These are phyloP conservation scores for Trichosporon ovoides DNA, from an alignment of 1,284 basidiomycete species.

Conservation along the genomic window DNA sequence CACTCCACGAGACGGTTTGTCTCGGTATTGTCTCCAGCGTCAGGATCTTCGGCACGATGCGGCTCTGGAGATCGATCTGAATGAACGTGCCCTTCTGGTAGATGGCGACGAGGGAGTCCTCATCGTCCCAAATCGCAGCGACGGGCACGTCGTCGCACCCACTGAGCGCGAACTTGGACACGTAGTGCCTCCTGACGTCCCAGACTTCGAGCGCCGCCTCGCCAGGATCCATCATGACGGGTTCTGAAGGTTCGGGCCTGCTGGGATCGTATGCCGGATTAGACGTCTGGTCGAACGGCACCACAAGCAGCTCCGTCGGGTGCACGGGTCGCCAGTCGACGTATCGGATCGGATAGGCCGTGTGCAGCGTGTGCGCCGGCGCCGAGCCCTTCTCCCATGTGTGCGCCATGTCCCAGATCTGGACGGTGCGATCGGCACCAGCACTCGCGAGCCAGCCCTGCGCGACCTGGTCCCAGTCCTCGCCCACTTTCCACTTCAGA, in stretches of 20 bases:
- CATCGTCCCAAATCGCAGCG: constrained; percentile 66
- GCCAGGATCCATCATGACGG: constrained; percentile 23
- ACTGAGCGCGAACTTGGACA: constrained; percentile 70
- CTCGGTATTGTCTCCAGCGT: constrained; percentile 68
- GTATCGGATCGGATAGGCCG: constrained; percentile 66
- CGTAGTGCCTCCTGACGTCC: constrained; percentile 75
- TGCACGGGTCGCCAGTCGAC: constrained; percentile 76
- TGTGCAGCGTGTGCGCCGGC: constrained; percentile 67
- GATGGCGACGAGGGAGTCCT: constrained; percentile 67
- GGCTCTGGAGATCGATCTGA: constrained; percentile 60
- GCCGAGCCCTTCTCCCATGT: constrained; percentile 51
- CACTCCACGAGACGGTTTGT: constrained; percentile 64
- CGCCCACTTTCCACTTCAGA: constrained; percentile 62
- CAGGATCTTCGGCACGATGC: constrained; percentile 18
- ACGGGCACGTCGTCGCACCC: constrained; percentile 29
- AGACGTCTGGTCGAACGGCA: constrained; percentile 33
- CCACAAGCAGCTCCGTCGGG: constrained; percentile 65
- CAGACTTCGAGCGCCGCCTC: constrained; percentile 65
- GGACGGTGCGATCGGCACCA: constrained; percentile 69
- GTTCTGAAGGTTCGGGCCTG: constrained; percentile 9
- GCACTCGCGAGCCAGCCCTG: constrained; percentile 76
- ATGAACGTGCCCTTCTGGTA: constrained; percentile 73
- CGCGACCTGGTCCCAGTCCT: constrained; percentile 37
- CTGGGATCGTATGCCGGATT: constrained; percentile 7
- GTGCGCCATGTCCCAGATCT: constrained; percentile 72